These are phyloP conservation scores for Knufia petricola DNA, from an alignment of 2,329 filamentous ascomycete genomes.

Conservation along the genomic window DNA sequence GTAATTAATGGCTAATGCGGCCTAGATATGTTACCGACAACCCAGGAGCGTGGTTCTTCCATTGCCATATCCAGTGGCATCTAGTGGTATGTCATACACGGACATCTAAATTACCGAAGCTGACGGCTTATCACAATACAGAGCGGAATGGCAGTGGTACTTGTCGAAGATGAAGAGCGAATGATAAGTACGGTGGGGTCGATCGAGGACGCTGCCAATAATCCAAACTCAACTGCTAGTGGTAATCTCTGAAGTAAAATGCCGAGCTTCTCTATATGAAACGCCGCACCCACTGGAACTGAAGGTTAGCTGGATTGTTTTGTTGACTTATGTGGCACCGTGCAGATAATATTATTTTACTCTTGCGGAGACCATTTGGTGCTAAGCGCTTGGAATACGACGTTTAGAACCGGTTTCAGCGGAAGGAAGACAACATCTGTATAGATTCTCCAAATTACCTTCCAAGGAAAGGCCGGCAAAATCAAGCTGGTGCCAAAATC, in stretches of 20 bases:
- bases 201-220: constrained; percentile 11
- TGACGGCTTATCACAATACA: constrained; percentile 4
- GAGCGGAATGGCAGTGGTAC: constrained; percentile 13
- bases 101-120: constrained; percentile 6
- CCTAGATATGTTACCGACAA: constrained; percentile 26
- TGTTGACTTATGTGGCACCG: constrained; percentile 1
- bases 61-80: constrained; percentile 29
- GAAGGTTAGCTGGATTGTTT: constrained; percentile 6
- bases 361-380: too few relatives aligned
- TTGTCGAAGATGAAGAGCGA: constrained; percentile 12
- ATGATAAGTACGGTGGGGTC: constrained; percentile 11
- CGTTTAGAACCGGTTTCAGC: too few relatives aligned
- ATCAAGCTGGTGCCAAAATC: constrained; percentile 6
- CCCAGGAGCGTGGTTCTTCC: constrained; percentile 34
- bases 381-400: too few relatives aligned
- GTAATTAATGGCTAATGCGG: constrained; percentile 4
- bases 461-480: not conserved
- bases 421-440: constrained; percentile 4
- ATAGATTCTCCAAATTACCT: constrained; percentile 1
- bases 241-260: not conserved
- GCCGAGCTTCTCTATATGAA: too few relatives aligned
- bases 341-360: constrained; percentile 6
- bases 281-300: too few relatives aligned
- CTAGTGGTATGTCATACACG: constrained; percentile 11
- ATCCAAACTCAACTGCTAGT: constrained; percentile 6